These are phyloP conservation scores for Gossypium armourianum DNA, from an alignment of 441 rosid species.

Conservation along the genomic window DNA sequence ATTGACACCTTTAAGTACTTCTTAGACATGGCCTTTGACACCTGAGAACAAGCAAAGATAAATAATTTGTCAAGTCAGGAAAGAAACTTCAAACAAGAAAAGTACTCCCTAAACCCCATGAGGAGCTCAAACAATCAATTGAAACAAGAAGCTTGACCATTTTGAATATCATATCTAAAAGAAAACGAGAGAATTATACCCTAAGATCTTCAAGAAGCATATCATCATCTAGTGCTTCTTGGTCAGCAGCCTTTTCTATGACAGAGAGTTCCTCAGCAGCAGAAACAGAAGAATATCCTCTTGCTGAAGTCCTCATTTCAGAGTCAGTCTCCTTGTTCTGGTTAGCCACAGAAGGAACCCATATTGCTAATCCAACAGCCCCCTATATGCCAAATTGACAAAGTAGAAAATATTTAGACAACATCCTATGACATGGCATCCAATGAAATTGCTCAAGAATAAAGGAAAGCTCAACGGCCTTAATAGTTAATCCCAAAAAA, in stretches of 20 bases:
- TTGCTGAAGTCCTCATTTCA: conserved; percentile 38
- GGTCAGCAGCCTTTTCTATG: conserved; percentile 39
- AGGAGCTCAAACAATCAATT: not conserved
- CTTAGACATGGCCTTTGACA: conserved; percentile 70
- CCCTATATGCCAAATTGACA: conserved; percentile 40
- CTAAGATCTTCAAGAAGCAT: conserved; percentile 55
- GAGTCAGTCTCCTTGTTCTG: conserved; percentile 24
- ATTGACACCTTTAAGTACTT: conserved; percentile 51
- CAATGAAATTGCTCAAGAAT: not conserved
- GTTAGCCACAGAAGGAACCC: conserved; percentile 87
- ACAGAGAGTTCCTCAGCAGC: conserved; percentile 51
- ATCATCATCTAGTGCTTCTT: conserved; percentile 48
- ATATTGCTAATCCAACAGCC: conserved; percentile 92
- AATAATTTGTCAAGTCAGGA: not conserved
- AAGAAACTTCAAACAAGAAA: not conserved
- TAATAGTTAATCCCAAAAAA: not conserved
- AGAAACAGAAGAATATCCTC: conserved; percentile 66
- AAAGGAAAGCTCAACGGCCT: not conserved
- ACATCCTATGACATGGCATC: not conserved
- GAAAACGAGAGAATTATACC: conserved; percentile 25
- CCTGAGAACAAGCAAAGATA: conserved; percentile 29
- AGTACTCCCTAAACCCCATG: not conserved
- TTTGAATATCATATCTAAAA: conserved; percentile 5
- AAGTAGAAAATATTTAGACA: not conserved
- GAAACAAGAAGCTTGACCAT: not conserved